These are phyloP conservation scores for Lichina pygmaea DNA, from an alignment of 495 filamentous ascomycete genomes.

Conservation along the genomic window DNA sequence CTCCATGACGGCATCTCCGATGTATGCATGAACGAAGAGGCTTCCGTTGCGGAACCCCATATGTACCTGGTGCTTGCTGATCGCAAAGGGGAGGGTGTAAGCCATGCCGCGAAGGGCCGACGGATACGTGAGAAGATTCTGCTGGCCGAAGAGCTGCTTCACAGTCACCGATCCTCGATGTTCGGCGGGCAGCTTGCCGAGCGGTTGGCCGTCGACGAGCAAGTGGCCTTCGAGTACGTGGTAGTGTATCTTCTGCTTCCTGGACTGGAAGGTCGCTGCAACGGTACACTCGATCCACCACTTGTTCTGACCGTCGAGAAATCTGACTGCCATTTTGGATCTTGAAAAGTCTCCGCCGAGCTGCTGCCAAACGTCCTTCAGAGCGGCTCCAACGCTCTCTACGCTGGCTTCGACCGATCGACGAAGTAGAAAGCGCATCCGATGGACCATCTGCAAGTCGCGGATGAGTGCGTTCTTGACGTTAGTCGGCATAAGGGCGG, in stretches of 20 bases:
- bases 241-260: conserved; percentile 13
- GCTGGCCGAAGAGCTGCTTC: conserved; percentile 22
- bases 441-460: conserved; percentile 19
- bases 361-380: conserved; percentile 6
- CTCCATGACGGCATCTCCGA: conserved; percentile 7
- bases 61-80: conserved; percentile 17
- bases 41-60: conserved; percentile 16
- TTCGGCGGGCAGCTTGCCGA: conserved; percentile 20
- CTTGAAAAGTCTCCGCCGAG: conserved; percentile 15
- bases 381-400: conserved; percentile 7
- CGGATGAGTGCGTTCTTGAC: conserved; percentile 16
- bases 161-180: conserved; percentile 12
- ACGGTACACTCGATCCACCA: conserved; percentile 11
- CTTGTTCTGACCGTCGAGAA: conserved; percentile 7
- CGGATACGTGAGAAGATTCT: conserved; percentile 16
- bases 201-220: conserved; percentile 19
- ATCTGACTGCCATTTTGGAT: conserved; percentile 4
- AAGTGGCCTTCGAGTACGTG: conserved; percentile 21
- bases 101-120: conserved; percentile 20
- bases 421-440: conserved; percentile 12
- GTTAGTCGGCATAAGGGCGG: conserved; percentile 8
- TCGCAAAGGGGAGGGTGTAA: conserved; percentile 11
- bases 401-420: conserved; percentile 7
- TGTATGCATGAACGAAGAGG: conserved; percentile 14
- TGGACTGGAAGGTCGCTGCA: conserved; percentile 4